A percentile compares a stretch with the other conserved stretches of the same genome.
phyloP scores from a whole-genome alignment of 192 early-diverging fungal genomes.

The Diversispora epigaea region DNA sequence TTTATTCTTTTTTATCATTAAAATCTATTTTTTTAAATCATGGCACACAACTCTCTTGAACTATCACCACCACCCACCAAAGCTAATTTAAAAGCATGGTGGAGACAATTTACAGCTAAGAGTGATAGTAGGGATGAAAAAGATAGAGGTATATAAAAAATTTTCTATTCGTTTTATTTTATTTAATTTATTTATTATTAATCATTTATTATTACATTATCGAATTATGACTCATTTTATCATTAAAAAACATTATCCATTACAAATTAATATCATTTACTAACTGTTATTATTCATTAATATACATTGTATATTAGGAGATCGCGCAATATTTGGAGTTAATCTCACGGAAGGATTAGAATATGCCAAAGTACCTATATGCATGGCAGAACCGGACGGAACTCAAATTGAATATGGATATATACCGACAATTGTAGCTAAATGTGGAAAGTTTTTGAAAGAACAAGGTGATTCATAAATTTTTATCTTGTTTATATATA shows the following conservation, averaged over 20 bases:
- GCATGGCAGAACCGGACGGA: slow-evolving; percentile 28
- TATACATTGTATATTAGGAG: slow-evolving; percentile 18
- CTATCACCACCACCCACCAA: neutral
- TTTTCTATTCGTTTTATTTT: neutral
- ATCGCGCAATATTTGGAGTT: slow-evolving; percentile 36
- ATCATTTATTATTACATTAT: neutral
- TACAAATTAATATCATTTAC: neutral
- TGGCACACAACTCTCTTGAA: neutral
- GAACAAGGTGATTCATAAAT: slow-evolving; percentile 35
- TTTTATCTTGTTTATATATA: too few species aligned
- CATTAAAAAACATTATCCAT: neutral
- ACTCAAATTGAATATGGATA: slow-evolving; percentile 38
- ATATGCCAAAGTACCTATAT: slow-evolving; percentile 45
- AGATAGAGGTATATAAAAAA: slow-evolving; percentile 17
- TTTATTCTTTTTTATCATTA: too few species aligned
- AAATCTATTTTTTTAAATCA: too few species aligned
- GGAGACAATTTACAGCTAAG: slow-evolving; percentile 31
- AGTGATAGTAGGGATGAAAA: slow-evolving; percentile 11
- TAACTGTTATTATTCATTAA: neutral
- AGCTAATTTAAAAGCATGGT: slow-evolving; percentile 24
- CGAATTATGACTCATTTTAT: too few species aligned
- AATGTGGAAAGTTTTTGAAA: slow-evolving; percentile 45
- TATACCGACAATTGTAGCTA: slow-evolving; percentile 47
- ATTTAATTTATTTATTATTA: neutral
- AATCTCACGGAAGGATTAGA: slow-evolving; percentile 42